phyloP scores from a whole-genome alignment of 305 asterid species.

The Rubia balearica region DNA sequence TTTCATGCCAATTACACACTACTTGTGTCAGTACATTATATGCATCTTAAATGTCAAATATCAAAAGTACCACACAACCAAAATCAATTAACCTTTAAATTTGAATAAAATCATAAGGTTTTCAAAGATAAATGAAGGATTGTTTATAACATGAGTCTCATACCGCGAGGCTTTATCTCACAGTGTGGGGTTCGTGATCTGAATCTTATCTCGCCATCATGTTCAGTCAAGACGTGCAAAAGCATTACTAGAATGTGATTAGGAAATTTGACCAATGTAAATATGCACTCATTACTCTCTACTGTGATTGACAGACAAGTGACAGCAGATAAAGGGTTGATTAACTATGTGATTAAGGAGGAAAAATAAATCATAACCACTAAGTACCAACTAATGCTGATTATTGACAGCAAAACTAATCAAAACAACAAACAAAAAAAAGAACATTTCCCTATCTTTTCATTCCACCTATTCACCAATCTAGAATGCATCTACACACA shows the following conservation, averaged over 20 bases:
- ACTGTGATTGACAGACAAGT: not conserved
- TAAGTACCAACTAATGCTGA: slow-evolving; percentile 1
- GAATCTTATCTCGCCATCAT: not conserved
- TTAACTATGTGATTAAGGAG: not conserved
- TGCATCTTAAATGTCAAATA: not conserved
- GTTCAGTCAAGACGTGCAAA: not conserved
- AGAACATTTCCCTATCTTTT: not conserved
- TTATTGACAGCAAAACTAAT: slow-evolving; percentile 6
- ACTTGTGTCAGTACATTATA: slow-evolving; percentile 1
- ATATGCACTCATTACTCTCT: not conserved
- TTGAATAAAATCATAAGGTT: not conserved
- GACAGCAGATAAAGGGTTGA: not conserved
- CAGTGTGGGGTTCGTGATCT: not conserved
- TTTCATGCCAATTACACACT: slow-evolving; percentile 13
- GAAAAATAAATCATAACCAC: slow-evolving; percentile 8
- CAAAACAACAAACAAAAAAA: slow-evolving; percentile 1
- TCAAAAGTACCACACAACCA: not conserved
- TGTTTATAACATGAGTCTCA: not conserved
- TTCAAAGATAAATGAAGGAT: not conserved
- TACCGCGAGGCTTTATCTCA: not conserved
- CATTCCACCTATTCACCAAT: not conserved
- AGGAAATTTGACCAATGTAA: slow-evolving; percentile 12
- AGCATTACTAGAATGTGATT: not conserved
- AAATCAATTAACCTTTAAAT: not conserved
- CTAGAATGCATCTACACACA: not conserved